Base-by-base conservation (phyloP, 2,329 filamentous ascomycete genomes). In the Aspergillus proliferans region DNA sequence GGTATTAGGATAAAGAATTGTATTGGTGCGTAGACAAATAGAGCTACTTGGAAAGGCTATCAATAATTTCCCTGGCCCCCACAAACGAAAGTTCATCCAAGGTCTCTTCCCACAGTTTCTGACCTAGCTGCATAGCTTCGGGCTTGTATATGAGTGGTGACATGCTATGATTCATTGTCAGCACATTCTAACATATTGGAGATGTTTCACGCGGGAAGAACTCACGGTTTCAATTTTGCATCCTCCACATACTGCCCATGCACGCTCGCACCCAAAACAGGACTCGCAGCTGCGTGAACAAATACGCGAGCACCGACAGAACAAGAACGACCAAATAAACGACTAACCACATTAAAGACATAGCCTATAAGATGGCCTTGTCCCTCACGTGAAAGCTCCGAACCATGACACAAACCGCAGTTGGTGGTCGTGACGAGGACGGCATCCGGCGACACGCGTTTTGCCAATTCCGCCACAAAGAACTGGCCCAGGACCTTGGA, bases 401-500 rank as follows among this genome's bases (percentile, higher is more conserved):
- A 49, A 15, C 36, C 33, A 36, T 45, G 39, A 36, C 44, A 48
- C 30, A 49, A 28, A 8, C 50, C 50, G 4, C 43, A 45, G 5
- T 43, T 47, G 18, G 44, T 10, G 9, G 39, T 38, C 21, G 40
- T 52, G 41, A 52, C 41, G 33, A 49, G 21, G 8, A 45, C 51
- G 6, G 33, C 43, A 5, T 43, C 48, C 14, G 51, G 22, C 8
- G 48, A 45, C 2, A 52, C 46, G 18, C 21, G 46, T 22, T 38
- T 28, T 2, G 43, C 46, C 14, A 53, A 43, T 15, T 47, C 43
- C 3, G 9, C 21, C 22, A 55, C 33, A 28, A 55, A 57, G 4
- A 58, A 24, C 33, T 53, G 52, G 1, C 49, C 51, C 4, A 58
- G 48, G 1, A 57, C 38, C 19, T 57, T 58, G 0, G 52, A 55